Evolutionary conservation across 192 early-diverging fungal species (phyloP).

Genomic region (Dissophora globulifera): DNA sequence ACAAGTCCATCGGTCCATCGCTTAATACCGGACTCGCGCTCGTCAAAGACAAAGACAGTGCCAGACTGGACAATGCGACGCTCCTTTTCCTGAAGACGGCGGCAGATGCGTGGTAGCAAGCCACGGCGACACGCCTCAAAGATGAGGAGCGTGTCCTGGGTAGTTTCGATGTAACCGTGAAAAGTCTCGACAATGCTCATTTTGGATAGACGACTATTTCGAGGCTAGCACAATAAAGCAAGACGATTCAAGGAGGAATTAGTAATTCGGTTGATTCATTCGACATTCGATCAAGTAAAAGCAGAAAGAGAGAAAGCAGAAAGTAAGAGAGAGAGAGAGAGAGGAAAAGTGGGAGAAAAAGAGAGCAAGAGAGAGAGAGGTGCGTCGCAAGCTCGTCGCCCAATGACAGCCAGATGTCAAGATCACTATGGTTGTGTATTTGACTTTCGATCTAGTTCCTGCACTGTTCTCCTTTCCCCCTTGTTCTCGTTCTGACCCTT

Average conservation of each 20-base stretch:
- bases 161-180: slow-evolving; percentile 75
- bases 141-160: slow-evolving; percentile 79
- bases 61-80: slow-evolving; percentile 76
- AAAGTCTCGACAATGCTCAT: slow-evolving; percentile 65
- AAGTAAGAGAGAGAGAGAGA: not conserved
- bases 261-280: not conserved
- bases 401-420: too few relatives aligned
- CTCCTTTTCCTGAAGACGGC: slow-evolving; percentile 78
- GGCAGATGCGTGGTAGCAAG: slow-evolving; percentile 71
- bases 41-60: slow-evolving; percentile 86
- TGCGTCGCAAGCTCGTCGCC: too few relatives aligned
- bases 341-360: not conserved
- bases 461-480: not conserved
- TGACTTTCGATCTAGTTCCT: not conserved
- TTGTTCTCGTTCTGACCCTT: not conserved
- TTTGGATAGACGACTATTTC: not conserved
- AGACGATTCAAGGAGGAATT: not conserved
- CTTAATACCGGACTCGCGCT: slow-evolving; percentile 84
- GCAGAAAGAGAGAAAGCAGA: too few relatives aligned
- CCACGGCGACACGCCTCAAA: slow-evolving; percentile 82
- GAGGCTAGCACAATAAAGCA: not conserved
- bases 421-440: too few relatives aligned
- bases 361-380: too few relatives aligned
- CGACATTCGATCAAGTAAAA: too few relatives aligned
- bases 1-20: slow-evolving; percentile 87